phyloP scores from a whole-genome alignment of 139 green algal genomes.

The Protoeuglena noctilucae region DNA sequence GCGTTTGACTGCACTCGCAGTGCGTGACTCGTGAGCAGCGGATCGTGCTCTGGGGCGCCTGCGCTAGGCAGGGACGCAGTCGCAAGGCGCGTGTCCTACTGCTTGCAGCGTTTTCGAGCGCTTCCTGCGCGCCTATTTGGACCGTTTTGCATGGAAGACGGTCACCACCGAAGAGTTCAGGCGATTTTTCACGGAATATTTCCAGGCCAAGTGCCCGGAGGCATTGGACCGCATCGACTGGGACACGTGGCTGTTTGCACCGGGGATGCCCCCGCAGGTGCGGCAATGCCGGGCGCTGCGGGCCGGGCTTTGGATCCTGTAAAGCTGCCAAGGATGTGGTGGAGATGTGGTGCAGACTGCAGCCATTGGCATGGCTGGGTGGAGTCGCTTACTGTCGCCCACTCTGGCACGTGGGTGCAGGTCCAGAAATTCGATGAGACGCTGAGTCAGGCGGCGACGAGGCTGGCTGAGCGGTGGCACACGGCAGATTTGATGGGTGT shows the following conservation, averaged over 20 bases:
- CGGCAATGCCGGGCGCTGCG: neutral
- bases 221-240: slow-evolving; percentile 39
- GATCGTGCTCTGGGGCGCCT: neutral
- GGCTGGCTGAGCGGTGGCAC: slow-evolving; percentile 51
- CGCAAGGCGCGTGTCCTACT: slow-evolving; percentile 2
- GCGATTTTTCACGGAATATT: slow-evolving; percentile 45
- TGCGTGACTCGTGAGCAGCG: slow-evolving; percentile 13
- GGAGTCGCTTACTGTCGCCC: neutral
- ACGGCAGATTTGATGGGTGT: slow-evolving; percentile 17
- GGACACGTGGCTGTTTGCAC: slow-evolving; percentile 42
- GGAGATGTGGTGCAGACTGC: neutral
- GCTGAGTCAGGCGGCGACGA: slow-evolving; percentile 32
- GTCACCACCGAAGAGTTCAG: slow-evolving; percentile 39
- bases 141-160: slow-evolving; percentile 18
- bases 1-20: neutral
- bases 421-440: slow-evolving; percentile 51
- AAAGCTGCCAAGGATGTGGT: neutral
- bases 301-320: neutral
- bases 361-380: neutral
- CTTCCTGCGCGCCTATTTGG: slow-evolving; percentile 46
- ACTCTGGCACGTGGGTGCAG: slow-evolving; percentile 53
- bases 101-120: slow-evolving; percentile 40
- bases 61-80: slow-evolving; percentile 1
- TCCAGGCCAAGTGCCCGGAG: slow-evolving; percentile 19
- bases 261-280: neutral